phyloP scores from a whole-genome alignment of 768 basidiomycete species.

The Lactarius akahatsu region DNA sequence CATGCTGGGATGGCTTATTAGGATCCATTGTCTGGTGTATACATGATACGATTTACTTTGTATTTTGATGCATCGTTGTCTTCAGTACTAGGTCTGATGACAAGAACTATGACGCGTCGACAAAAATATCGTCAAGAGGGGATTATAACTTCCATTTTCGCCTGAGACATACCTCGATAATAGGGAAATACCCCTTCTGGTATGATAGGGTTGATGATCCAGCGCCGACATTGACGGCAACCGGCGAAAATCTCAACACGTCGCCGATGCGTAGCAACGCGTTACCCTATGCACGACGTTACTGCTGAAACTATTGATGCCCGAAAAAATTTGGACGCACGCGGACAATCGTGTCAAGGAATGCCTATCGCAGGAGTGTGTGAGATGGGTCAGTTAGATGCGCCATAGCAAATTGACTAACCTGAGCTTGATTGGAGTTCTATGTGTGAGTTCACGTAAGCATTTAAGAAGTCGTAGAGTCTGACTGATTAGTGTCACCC shows the following conservation, averaged over 20 bases:
- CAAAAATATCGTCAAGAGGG: neutral
- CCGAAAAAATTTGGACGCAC: constrained; percentile 23
- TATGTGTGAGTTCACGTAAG: constrained; percentile 15
- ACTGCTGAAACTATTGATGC: neutral
- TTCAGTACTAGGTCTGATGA: constrained; percentile 36
- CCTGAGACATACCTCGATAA: constrained; percentile 33
- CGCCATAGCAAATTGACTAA: constrained; percentile 15
- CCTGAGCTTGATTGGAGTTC: constrained; percentile 35
- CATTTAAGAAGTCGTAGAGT: neutral
- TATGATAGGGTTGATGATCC: constrained; percentile 32
- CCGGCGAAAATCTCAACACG: constrained; percentile 33
- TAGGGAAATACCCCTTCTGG: constrained; percentile 36
- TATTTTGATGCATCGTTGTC: constrained; percentile 35
- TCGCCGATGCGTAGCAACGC: constrained; percentile 36
- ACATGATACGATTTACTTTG: constrained; percentile 31
- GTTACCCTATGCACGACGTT: constrained; percentile 29
- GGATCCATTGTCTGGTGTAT: neutral
- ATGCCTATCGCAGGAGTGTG: constrained; percentile 26
- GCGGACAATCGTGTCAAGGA: constrained; percentile 32
- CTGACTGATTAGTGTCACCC: constrained; percentile 1
- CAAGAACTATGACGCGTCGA: constrained; percentile 32
- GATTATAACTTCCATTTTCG: neutral
- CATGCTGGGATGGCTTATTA: constrained; percentile 18
- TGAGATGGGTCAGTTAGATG: neutral
- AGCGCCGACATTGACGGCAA: constrained; percentile 28